phyloP scores from a whole-genome alignment of 2,329 filamentous ascomycete species.

The Salinomyces thailandicus region DNA sequence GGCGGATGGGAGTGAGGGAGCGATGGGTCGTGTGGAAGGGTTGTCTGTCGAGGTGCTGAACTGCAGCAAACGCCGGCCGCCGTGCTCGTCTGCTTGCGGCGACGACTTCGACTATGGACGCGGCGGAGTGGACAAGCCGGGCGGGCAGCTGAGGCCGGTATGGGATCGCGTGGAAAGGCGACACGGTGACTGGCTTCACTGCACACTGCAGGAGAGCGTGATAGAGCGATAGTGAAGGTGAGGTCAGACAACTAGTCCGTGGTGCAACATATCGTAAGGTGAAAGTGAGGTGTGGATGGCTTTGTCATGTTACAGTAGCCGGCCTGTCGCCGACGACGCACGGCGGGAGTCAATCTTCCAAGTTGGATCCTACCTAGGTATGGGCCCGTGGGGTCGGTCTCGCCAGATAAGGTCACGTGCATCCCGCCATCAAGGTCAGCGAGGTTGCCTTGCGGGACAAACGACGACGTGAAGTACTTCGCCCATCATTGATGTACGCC shows the following conservation, averaged over 20 bases:
- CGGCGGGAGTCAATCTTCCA: too few relatives aligned
- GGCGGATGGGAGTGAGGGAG: conserved; percentile 1
- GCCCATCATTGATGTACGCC: too few relatives aligned
- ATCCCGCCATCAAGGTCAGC: neutral
- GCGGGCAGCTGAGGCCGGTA: neutral
- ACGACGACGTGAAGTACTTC: too few relatives aligned
- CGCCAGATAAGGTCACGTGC: neutral
- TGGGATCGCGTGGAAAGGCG: neutral
- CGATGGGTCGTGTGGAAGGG: neutral
- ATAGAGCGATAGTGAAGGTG: too few relatives aligned
- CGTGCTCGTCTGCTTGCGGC: neutral
- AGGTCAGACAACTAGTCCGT: too few relatives aligned
- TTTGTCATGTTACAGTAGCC: too few relatives aligned
- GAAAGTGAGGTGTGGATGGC: too few relatives aligned
- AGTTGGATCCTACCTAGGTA: too few relatives aligned
- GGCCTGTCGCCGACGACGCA: too few relatives aligned
- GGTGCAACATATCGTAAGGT: too few relatives aligned
- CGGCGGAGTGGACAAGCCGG: neutral
- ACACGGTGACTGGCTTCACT: neutral
- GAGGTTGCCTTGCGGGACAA: too few relatives aligned
- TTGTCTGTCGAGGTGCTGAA: neutral
- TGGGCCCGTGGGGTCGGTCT: neutral
- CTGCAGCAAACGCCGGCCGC: neutral
- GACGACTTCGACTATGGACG: neutral
- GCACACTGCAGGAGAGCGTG: too few relatives aligned